Conservation (phyloP, 768 basidiomycete genomes). For the Trametes maxima region DNA sequence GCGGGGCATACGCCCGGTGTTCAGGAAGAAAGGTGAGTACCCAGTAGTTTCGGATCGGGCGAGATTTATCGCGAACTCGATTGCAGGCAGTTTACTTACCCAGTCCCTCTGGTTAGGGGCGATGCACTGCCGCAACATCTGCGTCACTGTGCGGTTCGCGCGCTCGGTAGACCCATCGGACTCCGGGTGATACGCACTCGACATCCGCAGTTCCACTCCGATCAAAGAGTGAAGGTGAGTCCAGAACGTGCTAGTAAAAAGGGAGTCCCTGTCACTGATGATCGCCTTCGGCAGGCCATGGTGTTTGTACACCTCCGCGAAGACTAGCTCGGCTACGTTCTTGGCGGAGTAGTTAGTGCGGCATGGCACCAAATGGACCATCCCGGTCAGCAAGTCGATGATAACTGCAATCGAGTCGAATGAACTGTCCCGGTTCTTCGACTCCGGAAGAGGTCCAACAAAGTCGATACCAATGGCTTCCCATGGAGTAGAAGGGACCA, state of each 20-base stretch:
- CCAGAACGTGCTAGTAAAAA: slow-evolving; percentile 43
- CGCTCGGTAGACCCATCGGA: slow-evolving; percentile 23
- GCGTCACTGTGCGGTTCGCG: slow-evolving; percentile 20
- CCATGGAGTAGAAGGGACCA: slow-evolving; percentile 29
- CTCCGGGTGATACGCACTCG: slow-evolving; percentile 45
- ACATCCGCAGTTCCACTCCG: slow-evolving; percentile 38
- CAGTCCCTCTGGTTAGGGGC: slow-evolving; percentile 31
- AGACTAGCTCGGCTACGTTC: slow-evolving; percentile 40
- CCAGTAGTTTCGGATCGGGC: slow-evolving; percentile 34
- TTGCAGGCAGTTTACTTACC: slow-evolving; percentile 32
- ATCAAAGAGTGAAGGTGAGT: slow-evolving; percentile 33
- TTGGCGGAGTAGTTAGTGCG: slow-evolving; percentile 31
- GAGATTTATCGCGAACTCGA: slow-evolving; percentile 43
- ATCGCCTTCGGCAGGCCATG: slow-evolving; percentile 44
- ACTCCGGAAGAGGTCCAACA: slow-evolving; percentile 28
- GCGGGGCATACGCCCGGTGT: slow-evolving; percentile 23
- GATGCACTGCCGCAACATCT: slow-evolving; percentile 18
- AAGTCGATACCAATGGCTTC: slow-evolving; percentile 33
- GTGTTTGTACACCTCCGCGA: slow-evolving; percentile 36
- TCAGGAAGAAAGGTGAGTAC: slow-evolving; percentile 38
- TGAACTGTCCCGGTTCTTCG: slow-evolving; percentile 24
- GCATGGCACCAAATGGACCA: slow-evolving; percentile 34
- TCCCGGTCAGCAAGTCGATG: slow-evolving; percentile 26
- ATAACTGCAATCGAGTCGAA: slow-evolving; percentile 31
- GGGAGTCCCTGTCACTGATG: slow-evolving; percentile 42